These are phyloP conservation scores for Colletotrichum siamense DNA, from an alignment of 2,329 filamentous ascomycete species.

Conservation along the genomic window DNA sequence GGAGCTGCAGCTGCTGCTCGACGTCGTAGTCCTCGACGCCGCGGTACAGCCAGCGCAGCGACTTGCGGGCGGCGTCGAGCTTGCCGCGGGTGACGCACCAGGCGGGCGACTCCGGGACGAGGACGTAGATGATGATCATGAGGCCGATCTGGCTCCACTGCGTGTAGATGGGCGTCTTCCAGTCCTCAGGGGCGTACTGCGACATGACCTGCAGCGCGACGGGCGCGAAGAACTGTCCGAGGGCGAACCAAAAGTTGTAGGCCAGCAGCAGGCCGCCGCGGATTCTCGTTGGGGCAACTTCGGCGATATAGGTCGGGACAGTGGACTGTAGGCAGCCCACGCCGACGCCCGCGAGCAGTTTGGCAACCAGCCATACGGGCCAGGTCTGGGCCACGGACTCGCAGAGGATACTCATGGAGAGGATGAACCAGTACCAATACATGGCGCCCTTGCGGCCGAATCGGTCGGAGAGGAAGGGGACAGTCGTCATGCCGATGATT, in stretches of 20 bases:
- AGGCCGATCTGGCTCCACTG: constrained; percentile 49
- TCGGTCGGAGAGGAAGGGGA: constrained; percentile 29
- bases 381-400: constrained; percentile 41
- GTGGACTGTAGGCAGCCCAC: constrained; percentile 48
- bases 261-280: constrained; percentile 44
- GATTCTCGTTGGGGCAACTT: constrained; percentile 44
- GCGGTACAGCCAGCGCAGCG: constrained; percentile 24
- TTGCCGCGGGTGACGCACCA: constrained; percentile 36
- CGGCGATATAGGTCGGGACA: constrained; percentile 45
- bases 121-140: constrained; percentile 41
- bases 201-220: constrained; percentile 43
- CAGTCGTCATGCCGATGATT: constrained; percentile 39
- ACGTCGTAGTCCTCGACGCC: constrained; percentile 32
- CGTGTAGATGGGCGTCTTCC: constrained; percentile 45
- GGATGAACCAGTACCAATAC: constrained; percentile 34
- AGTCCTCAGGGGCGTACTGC: constrained; percentile 34
- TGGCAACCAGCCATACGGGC: constrained; percentile 45
- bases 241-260: constrained; percentile 48
- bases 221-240: constrained; percentile 47
- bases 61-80: constrained; percentile 25
- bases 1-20: constrained; percentile 31
- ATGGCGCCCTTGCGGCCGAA: constrained; percentile 37
- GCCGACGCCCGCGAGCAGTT: constrained; percentile 40
- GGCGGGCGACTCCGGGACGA: constrained; percentile 45
- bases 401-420: constrained; percentile 38